Percentiles rank a stretch among this genome's conserved stretches.
Evolutionary conservation across 345 rosid species (phyloP).

Genomic region (Rhizophora mangle): DNA sequence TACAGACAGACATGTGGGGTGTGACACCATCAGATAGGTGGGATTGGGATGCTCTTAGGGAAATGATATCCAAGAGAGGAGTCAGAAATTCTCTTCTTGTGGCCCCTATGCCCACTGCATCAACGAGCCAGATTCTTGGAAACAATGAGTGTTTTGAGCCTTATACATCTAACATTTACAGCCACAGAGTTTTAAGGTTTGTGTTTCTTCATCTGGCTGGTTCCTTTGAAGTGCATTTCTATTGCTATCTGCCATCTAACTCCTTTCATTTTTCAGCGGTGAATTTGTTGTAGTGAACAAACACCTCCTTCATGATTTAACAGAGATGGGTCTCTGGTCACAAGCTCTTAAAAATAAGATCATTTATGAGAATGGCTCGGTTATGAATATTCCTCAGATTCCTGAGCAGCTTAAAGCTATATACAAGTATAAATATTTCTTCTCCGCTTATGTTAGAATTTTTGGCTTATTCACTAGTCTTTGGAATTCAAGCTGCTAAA

Average conservation of each 20-base stretch:
- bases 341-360: constrained; percentile 66
- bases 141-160: constrained; percentile 94
- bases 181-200: constrained; percentile 85
- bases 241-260: constrained; percentile 13
- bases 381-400: constrained; percentile 58
- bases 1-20: constrained; percentile 93
- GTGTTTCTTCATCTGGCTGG: background rate
- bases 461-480: background rate
- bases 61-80: constrained; percentile 60
- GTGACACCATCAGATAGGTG: constrained; percentile 62
- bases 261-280: constrained; percentile 42
- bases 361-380: constrained; percentile 66
- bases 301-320: constrained; percentile 88
- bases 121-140: constrained; percentile 93
- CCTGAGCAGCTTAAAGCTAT: constrained; percentile 62
- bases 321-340: constrained; percentile 89
- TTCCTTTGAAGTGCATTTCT: background rate
- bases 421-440: constrained; percentile 50
- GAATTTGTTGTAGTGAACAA: constrained; percentile 91
- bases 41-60: constrained; percentile 70
- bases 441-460: background rate
- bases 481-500: background rate
- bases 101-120: constrained; percentile 94
- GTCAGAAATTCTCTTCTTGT: constrained; percentile 83
- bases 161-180: constrained; percentile 81